These are phyloP conservation scores for Scheffersomyces lignicola DNA, from an alignment of 1,139 yeast species.

Conservation along the genomic window DNA sequence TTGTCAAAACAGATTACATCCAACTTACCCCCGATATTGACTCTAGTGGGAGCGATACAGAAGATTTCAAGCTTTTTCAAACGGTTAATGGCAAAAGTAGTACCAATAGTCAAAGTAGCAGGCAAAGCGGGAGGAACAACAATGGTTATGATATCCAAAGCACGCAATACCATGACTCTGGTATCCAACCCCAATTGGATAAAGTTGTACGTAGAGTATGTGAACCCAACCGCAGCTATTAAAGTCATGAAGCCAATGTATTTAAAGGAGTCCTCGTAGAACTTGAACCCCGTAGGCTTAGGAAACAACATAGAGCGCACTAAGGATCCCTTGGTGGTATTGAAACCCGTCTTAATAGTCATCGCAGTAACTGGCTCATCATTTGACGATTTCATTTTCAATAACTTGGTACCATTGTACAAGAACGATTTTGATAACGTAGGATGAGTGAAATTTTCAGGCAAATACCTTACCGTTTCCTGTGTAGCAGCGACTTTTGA, in stretches of 20 bases:
- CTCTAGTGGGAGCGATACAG: slow-evolving; percentile 91
- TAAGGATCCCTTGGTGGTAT: slow-evolving; percentile 94
- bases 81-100: slow-evolving; percentile 84
- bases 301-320: slow-evolving; percentile 96
- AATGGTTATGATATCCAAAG: slow-evolving; percentile 89
- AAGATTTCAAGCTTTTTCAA: slow-evolving; percentile 65
- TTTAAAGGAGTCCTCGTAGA: slow-evolving; percentile 90
- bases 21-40: slow-evolving; percentile 90
- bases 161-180: slow-evolving; percentile 75
- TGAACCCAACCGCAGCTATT: slow-evolving; percentile 82
- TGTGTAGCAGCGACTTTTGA: slow-evolving; percentile 70
- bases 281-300: slow-evolving; percentile 89
- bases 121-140: slow-evolving; percentile 99
- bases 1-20: slow-evolving; percentile 93
- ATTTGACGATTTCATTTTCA: slow-evolving; percentile 68
- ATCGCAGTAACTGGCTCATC: slow-evolving; percentile 83
- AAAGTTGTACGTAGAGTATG: slow-evolving; percentile 80
- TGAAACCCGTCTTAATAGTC: slow-evolving; percentile 87
- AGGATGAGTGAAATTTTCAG: slow-evolving; percentile 62
- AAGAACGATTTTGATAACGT: slow-evolving; percentile 71
- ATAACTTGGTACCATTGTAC: slow-evolving; percentile 84
- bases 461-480: slow-evolving; percentile 57
- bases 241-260: slow-evolving; percentile 93
- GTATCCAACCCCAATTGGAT: slow-evolving; percentile 71
- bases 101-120: slow-evolving; percentile 94